Evolutionary conservation across 108 stramenopile genomes (phyloP), one percentile per base, ranked within the genome.

Genomic region (Skeletonema potamos): DNA sequence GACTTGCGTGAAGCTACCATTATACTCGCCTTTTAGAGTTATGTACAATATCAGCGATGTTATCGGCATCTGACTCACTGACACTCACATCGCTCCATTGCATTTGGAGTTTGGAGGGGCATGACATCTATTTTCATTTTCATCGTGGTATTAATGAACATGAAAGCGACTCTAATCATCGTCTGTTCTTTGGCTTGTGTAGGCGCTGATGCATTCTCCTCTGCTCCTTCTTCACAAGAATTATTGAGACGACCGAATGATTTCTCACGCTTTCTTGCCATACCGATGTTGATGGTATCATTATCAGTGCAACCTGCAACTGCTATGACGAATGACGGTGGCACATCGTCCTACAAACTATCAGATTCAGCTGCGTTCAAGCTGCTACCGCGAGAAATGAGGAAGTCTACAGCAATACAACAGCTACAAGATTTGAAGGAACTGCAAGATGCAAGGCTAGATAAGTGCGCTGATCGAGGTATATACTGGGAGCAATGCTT

Each of bases 291-390:
- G 4, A 13, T 41, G 15, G n/a, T 41, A 41, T 4, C 39, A 41
- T 41, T 41, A 2, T 41, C 39, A 41, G 39, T 41, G 4, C 39
- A 41, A 41, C 39, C 48, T n/a, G 48, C 18, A 51, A 8, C 48
- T 51, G 48, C 48, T 6, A 51, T 46, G 44, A 46, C 44, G 3
- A 20, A n/a, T 22, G 22, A 22, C 1, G 22, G 48, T 0, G 22
- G 48, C 7, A 1, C 22, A 18, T 59, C 58, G 58, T 30, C 36
- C 1, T 59, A 59, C 58, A 59, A 34, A 18, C 30, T 59, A 30
- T 59, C 58, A 59, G 58, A 59, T 11, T 33, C 58, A 7, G 58
- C 58, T 30, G 58, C 58, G 6, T 59, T 59, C 58, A 26, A 59
- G 20, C 58, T 59, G 28, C 33, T 33, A 24, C 58, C 58, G 11